phyloP scores from a whole-genome alignment of 2,329 filamentous ascomycete species.

The Aspergillus arachidicola region DNA sequence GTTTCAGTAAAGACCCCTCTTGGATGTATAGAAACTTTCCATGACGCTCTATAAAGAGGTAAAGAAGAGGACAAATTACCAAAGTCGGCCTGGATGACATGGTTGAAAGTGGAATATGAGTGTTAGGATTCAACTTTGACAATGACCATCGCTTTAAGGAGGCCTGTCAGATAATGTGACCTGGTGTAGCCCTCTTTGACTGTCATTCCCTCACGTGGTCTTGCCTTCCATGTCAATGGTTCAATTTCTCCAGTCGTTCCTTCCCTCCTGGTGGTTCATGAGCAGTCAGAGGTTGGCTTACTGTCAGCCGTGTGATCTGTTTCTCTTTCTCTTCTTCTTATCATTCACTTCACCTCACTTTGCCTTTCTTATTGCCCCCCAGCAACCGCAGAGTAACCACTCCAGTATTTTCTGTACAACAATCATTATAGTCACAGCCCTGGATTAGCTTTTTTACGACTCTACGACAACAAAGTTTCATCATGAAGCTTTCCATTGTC shows the following conservation, averaged over 20 bases:
- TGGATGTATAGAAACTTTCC: not conserved
- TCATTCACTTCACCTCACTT: not conserved
- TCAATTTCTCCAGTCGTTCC: not conserved
- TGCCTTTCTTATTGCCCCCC: not conserved
- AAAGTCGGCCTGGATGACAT: not conserved
- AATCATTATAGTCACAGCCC: not conserved
- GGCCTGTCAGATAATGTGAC: not conserved
- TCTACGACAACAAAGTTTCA: not conserved
- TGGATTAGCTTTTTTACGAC: not conserved
- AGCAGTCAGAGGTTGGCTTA: not conserved
- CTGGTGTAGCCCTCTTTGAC: not conserved
- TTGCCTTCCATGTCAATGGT: not conserved
- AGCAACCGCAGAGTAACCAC: not conserved
- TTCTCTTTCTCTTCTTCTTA: not conserved
- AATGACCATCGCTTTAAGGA: not conserved
- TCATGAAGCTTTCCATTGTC: not conserved
- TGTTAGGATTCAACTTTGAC: not conserved
- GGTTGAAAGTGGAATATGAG: not conserved
- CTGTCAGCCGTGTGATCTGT: not conserved
- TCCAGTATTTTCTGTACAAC: not conserved
- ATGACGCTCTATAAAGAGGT: not conserved
- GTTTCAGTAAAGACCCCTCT: not conserved
- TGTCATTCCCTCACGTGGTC: not conserved
- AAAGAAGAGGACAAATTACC: not conserved
- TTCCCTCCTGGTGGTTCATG: not conserved